Conservation (phyloP, 176 grass and related monocot species). For the Hordeum marinum region DNA sequence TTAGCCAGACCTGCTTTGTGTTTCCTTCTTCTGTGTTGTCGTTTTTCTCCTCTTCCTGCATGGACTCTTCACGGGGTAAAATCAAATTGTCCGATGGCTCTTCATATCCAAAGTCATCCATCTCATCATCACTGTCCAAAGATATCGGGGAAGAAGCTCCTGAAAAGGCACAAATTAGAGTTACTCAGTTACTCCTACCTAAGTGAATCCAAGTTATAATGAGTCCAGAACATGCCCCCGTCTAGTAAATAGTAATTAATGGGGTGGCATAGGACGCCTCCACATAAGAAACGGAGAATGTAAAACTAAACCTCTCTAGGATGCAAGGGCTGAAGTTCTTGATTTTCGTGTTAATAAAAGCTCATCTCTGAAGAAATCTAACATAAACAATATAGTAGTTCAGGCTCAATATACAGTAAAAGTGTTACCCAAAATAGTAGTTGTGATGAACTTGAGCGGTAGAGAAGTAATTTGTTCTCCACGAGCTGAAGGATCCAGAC, state of each 20-base stretch:
- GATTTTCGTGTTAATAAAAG: neutral
- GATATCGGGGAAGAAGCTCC: constrained; percentile 39
- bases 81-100: neutral
- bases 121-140: constrained; percentile 58
- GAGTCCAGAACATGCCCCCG: neutral
- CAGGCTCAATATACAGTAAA: neutral
- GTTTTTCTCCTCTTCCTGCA: constrained; percentile 17
- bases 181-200: neutral
- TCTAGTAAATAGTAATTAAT: neutral
- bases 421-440: neutral
- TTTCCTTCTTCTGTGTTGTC: constrained; percentile 48
- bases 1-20: constrained; percentile 32
- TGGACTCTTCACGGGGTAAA: constrained; percentile 6
- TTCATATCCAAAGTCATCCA: neutral
- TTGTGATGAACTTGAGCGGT: neutral
- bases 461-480: neutral
- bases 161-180: constrained; percentile 4
- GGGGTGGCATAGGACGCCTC: neutral
- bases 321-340: neutral
- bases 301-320: neutral
- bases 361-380: neutral
- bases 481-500: neutral
- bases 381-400: neutral
- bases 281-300: neutral
- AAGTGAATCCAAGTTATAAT: neutral